Evolutionary conservation across 805 yeast species (phyloP).

Genomic region (Jamesozyma lodderae): DNA sequence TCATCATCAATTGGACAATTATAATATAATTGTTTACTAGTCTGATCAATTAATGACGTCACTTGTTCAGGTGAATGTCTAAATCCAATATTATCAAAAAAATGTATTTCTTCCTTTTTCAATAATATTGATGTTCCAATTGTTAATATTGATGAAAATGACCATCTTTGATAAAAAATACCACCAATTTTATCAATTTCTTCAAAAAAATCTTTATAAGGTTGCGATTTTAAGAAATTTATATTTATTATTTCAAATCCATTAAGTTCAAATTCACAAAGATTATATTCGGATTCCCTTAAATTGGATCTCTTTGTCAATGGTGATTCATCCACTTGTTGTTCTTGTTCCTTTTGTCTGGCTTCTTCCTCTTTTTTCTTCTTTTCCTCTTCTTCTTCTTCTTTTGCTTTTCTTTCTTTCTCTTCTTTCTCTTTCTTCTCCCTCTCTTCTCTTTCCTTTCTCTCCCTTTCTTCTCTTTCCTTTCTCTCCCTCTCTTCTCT

Average conservation of each 20-base stretch:
- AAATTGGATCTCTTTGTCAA: too few relatives aligned
- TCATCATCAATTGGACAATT: conserved; percentile 63
- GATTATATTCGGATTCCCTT: too few relatives aligned
- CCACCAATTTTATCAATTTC: conserved; percentile 63
- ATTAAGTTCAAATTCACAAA: conserved; percentile 81
- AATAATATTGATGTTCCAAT: conserved; percentile 66
- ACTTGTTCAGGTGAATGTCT: conserved; percentile 47
- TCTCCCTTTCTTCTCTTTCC: too few relatives aligned
- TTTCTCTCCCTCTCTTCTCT: too few relatives aligned
- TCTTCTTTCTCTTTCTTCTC: too few relatives aligned
- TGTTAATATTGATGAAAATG: conserved; percentile 77
- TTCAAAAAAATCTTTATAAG: conserved; percentile 55
- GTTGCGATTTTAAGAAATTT: conserved; percentile 58
- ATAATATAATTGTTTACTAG: conserved; percentile 18
- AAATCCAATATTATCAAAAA: conserved; percentile 66
- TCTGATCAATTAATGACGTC: conserved; percentile 33
- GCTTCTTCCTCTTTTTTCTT: too few relatives aligned
- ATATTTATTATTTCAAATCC: conserved; percentile 71
- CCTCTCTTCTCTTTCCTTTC: too few relatives aligned
- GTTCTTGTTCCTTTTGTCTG: too few relatives aligned
- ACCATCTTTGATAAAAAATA: conserved; percentile 80
- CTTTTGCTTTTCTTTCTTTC: too few relatives aligned
- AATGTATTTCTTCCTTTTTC: conserved; percentile 49
- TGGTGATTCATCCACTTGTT: too few relatives aligned
- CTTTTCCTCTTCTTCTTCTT: too few relatives aligned